phyloP scores from a whole-genome alignment of 179 eudicot genomes.

The Vitellaria paradoxa region DNA sequence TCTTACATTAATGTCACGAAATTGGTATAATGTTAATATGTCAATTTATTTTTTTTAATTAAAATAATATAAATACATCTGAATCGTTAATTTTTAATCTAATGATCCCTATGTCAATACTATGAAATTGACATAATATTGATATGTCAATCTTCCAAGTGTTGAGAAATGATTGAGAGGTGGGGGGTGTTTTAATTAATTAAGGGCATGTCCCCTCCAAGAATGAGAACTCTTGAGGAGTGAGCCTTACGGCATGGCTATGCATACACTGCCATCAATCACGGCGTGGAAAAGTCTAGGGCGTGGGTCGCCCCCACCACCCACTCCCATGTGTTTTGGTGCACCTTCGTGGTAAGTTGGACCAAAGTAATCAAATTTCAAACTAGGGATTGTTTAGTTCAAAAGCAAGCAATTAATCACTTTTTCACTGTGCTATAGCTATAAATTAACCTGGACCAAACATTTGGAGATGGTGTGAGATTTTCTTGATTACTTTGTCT shows the following conservation, averaged over 20 bases:
- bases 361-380: not conserved
- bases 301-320: conserved; percentile 4
- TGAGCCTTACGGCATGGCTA: conserved; percentile 20
- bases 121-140: too few species aligned
- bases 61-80: too few species aligned
- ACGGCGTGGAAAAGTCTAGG: conserved; percentile 18
- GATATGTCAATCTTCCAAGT: too few species aligned
- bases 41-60: too few species aligned
- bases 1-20: too few species aligned
- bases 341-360: not conserved
- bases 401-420: not conserved
- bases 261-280: conserved; percentile 30
- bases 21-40: too few species aligned
- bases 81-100: too few species aligned
- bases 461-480: not conserved
- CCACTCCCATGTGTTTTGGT: not conserved
- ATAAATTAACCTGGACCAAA: not conserved
- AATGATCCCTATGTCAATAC: too few species aligned
- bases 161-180: not conserved
- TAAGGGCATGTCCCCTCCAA: conserved; percentile 9
- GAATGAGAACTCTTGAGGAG: conserved; percentile 11
- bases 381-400: not conserved
- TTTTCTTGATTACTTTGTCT: not conserved
- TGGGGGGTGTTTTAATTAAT: conserved; percentile 8
- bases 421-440: not conserved